phyloP scores from a whole-genome alignment of 805 yeast species.

The Ogataea nonfermentans region DNA sequence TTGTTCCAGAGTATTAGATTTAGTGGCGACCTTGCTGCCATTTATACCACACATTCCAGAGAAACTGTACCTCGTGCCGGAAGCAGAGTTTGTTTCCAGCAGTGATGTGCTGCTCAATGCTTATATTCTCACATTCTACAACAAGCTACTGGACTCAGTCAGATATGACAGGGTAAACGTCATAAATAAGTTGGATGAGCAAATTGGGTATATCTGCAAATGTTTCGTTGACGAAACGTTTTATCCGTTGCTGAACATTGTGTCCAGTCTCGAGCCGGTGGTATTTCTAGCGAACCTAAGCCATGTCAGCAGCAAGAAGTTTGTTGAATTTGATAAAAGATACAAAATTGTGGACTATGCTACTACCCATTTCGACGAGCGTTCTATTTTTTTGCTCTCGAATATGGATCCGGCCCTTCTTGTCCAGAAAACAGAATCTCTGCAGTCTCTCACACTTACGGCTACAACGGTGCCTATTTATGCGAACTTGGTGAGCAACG shows the following conservation, averaged over 20 bases:
- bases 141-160: conserved; percentile 23
- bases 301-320: conserved; percentile 16
- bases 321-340: conserved; percentile 24
- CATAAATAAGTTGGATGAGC: conserved; percentile 20
- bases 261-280: conserved; percentile 25
- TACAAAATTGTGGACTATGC: conserved; percentile 23
- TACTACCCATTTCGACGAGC: conserved; percentile 12
- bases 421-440: conserved; percentile 14
- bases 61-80: conserved; percentile 25
- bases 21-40: conserved; percentile 29
- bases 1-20: conserved; percentile 32
- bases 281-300: conserved; percentile 22
- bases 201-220: conserved; percentile 23
- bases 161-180: conserved; percentile 5
- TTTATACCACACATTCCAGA: conserved; percentile 27
- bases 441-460: conserved; percentile 22
- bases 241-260: conserved; percentile 24
- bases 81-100: conserved; percentile 21
- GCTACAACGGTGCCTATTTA: conserved; percentile 26
- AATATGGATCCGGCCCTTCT: conserved; percentile 28
- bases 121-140: conserved; percentile 32
- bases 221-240: conserved; percentile 28
- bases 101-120: conserved; percentile 33
- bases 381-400: conserved; percentile 26
- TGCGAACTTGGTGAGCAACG: conserved; percentile 24